Percentiles rank a stretch among this genome's conserved stretches.
Evolutionary conservation across 129 eudicot species (phyloP).

Genomic region (Pulicaria dysenterica): DNA sequence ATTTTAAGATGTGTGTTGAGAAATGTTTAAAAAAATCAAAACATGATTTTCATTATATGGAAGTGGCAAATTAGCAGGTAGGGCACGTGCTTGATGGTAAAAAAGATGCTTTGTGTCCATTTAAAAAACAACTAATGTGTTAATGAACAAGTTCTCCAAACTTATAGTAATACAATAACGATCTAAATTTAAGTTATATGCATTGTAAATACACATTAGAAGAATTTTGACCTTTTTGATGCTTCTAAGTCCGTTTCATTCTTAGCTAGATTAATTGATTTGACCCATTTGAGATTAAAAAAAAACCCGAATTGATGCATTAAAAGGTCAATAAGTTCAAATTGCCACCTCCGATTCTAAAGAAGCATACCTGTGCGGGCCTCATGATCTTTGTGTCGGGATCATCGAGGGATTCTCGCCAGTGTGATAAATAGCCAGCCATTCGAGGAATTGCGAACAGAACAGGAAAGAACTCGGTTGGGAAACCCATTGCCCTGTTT

Average conservation of each 20-base stretch:
- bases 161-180: no score
- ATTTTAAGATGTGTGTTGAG: not conserved
- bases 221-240: not conserved
- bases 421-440: constrained; percentile 96
- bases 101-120: not conserved
- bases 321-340: not conserved
- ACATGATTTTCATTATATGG: not conserved
- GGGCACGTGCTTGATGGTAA: not conserved
- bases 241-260: not conserved
- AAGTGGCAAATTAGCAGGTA: not conserved
- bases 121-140: no score
- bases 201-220: no score
- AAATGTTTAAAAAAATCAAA: not conserved
- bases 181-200: no score
- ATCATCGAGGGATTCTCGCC: constrained; percentile 96
- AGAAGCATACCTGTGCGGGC: constrained; percentile 80
- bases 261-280: not conserved
- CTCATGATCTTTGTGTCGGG: constrained; percentile 99
- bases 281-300: not conserved
- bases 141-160: no score
- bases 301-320: not conserved
- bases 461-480: constrained; percentile 92
- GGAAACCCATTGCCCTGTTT: constrained; percentile 98
- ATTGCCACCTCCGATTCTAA: not conserved
- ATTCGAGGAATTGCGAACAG: constrained; percentile 96